Evolutionary conservation across 2,329 filamentous ascomycete species (phyloP).

Genomic region (Talaromyces sp.): DNA sequence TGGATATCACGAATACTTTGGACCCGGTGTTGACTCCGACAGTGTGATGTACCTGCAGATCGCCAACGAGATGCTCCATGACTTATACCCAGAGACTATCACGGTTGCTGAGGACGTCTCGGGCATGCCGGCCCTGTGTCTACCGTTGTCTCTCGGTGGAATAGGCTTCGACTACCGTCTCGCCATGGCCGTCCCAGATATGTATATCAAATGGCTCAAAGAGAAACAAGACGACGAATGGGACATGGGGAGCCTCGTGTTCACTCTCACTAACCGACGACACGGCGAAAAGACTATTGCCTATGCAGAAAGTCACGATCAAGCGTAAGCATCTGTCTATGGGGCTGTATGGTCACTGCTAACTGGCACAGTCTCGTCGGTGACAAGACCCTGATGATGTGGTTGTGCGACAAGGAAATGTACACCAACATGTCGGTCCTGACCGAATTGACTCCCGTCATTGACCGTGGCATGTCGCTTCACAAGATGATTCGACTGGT

Average conservation of each 20-base stretch:
- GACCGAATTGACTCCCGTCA: slow-evolving; percentile 77
- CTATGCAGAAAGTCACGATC: slow-evolving; percentile 94
- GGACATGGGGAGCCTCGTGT: slow-evolving; percentile 81
- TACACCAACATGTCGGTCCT: slow-evolving; percentile 96
- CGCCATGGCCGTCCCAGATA: slow-evolving; percentile 95
- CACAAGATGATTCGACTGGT: slow-evolving; percentile 98
- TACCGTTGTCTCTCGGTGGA: slow-evolving; percentile 79
- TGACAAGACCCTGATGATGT: slow-evolving; percentile 96
- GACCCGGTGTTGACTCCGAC: slow-evolving; percentile 81
- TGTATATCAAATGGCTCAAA: slow-evolving; percentile 99
- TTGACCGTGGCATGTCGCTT: slow-evolving; percentile 83
- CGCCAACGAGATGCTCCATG: slow-evolving; percentile 91
- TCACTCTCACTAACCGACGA: slow-evolving; percentile 84
- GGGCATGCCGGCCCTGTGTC: slow-evolving; percentile 94
- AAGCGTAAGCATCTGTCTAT: slow-evolving; percentile 66
- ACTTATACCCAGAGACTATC: slow-evolving; percentile 80
- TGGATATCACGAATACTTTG: slow-evolving; percentile 98
- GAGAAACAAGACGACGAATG: slow-evolving; percentile 87
- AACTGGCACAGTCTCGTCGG: slow-evolving; percentile 61
- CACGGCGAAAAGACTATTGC: slow-evolving; percentile 98
- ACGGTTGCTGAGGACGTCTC: slow-evolving; percentile 97
- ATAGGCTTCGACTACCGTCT: slow-evolving; percentile 96
- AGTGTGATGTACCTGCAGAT: slow-evolving; percentile 93
- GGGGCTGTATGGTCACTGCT: slow-evolving; percentile 17
- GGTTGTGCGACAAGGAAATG: slow-evolving; percentile 93